Base-by-base conservation (phyloP, 257 asterid species). In the Scutellaria minor region DNA sequence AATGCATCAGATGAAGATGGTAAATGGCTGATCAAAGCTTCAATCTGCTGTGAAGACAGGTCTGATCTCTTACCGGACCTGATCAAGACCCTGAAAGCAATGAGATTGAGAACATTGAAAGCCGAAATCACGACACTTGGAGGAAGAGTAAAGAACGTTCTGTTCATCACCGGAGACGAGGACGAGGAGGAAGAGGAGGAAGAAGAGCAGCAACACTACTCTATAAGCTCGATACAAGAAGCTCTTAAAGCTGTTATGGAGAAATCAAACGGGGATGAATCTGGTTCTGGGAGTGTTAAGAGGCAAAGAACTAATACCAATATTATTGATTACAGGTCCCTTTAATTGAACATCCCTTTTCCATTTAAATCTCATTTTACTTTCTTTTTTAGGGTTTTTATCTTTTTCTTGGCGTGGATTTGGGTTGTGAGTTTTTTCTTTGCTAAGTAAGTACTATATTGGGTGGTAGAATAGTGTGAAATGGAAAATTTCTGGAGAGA, bases 41-140 rank as follows among this genome's bases (percentile, higher is more conserved):
- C 98, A 0, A 73, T 93, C 13, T 90, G 98, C 78, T 93, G 98
- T 44, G 93, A 90, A 10, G 98, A 93, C 71, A 68, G 98, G 80
- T 22, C 96, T 0, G 96, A 90, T 54, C 92, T 93, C 9, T 74
- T 93, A 59, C 88, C 95, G 46, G 97, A 90, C 68, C 71, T 93
- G 3, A 89, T 93, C 92, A 89, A 81, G 81, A 81, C 98, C 7
- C 81, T 93, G 8, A 89, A 93, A 76, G 78, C 90, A 4, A 48
- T 93, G 63, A 86, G 82, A 60, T 67, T 90, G 45, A 86, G 77
- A 71, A 86, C 93, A 11, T 45, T 93, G 50, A 85, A 79, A 82
- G 98, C 98, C 3, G 98, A 93, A 39, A 90, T 93, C 57, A 85
- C 96, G 8, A 89, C 94, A 0, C 79, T 91, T 1, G 96, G 94